Base-by-base conservation (phyloP, 345 rosid genomes). In the Microthlaspi erraticum region DNA sequence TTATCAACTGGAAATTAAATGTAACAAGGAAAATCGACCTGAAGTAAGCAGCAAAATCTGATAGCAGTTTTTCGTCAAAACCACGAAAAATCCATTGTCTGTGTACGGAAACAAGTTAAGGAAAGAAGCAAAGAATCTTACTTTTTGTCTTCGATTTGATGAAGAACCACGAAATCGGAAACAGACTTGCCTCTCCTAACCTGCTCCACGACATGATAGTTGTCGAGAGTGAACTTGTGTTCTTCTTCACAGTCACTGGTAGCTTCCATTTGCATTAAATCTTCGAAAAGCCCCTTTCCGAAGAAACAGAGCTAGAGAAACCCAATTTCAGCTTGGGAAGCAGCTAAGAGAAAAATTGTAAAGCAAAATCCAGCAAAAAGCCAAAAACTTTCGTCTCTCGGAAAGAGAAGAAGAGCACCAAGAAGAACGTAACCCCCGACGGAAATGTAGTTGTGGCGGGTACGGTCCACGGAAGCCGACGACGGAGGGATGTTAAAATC, bases 161-260 rank as follows among this genome's bases (percentile, higher is more conserved):
- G 96, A 12, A 88, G 93, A 74, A 94, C 84, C 29, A 94, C 88
- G 80, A 89, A 91, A 78, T 97, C 93, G 55, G 99, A 80, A 55
- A 90, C 85, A 72, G 81, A 91, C 42, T 97, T 85, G 66, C 93
- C 92, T 75, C 93, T 85, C 54, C 87, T 89, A 79, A 88, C 91
- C 83, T 91, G 96, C 81, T 91, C 93, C 50, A 89, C 71, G n/a
- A 89, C 80, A 79, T 82, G 85, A 78, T 88, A 94, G 64, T 83
- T 89, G 63, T 88, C 89, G 85, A 83, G 80, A 81, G 85, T 89
- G 49, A 89, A 83, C 86, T 79, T 86, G 38, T 62, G 75, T 39
- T 63, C 65, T 55, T 39, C 66, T 34, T 60, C 68, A 26, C 20
- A 67, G 17, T 5, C 60, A 33, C 38, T 57, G 13, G 38, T 57